phyloP scores from a whole-genome alignment of 257 asterid genomes.

The Agastache rugosa region DNA sequence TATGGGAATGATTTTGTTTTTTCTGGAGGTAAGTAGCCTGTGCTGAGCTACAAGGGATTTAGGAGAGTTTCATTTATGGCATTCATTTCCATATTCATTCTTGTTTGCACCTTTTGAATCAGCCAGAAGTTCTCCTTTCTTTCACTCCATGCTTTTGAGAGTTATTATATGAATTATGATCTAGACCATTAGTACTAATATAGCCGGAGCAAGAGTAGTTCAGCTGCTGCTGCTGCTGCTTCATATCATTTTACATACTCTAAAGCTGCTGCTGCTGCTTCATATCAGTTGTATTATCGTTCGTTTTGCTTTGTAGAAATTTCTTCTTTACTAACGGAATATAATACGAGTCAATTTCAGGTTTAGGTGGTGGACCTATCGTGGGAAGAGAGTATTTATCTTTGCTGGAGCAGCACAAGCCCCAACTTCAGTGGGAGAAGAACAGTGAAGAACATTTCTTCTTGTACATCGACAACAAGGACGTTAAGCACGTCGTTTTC shows the following conservation, averaged over 20 bases:
- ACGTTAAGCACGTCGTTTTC: conserved; percentile 76
- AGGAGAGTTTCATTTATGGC: not conserved
- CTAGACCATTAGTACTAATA: not conserved
- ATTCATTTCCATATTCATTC: not conserved
- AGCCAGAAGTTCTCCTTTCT: not conserved
- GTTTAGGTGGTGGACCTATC: conserved; percentile 88
- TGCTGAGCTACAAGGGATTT: not conserved
- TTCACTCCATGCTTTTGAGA: not conserved
- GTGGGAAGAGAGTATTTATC: conserved; percentile 76
- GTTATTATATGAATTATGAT: not conserved
- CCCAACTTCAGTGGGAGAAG: conserved; percentile 83
- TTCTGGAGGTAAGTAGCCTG: conserved; percentile 69
- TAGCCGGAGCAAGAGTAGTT: not conserved
- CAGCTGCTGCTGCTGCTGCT: not conserved
- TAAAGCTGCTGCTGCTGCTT: not conserved
- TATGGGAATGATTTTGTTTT: conserved; percentile 84
- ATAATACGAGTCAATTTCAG: conserved; percentile 42
- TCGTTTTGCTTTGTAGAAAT: not conserved
- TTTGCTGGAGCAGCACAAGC: conserved; percentile 79
- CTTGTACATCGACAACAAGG: conserved; percentile 66
- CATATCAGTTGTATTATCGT: not conserved
- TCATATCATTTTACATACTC: not conserved
- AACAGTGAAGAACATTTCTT: conserved; percentile 92
- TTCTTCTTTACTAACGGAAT: not conserved
- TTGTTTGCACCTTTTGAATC: too few relatives aligned